Base-by-base conservation (phyloP, 495 filamentous ascomycete species). In the Bathelium albidoporum region DNA sequence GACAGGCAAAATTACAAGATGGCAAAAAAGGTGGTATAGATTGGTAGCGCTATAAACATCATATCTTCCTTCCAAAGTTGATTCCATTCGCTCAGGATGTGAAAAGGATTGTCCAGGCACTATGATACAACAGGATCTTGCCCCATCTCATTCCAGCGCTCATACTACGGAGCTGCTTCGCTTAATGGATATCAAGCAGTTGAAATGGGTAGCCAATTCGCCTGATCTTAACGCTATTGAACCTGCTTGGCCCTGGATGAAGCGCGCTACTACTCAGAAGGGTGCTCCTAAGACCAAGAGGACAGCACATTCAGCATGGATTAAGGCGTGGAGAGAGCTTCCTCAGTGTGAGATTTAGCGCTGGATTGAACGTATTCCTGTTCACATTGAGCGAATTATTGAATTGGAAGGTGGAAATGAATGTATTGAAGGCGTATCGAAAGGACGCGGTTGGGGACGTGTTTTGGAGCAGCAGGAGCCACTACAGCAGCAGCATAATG, bases 191-290 rank as follows among this genome's bases (percentile, higher is more conserved):
- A 59, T 76, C 10, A 49, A 20, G 18, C 11, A 3, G 16, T 59
- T 77, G 16, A 28, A 71, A 41, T 76, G 59, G 74, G 67, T 34
- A 41, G 34, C 49, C 1, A 77, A 77, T 65, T 76, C 69, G n/a
- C 70, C 68, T 12, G 71, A 77, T 66, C 64, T 74, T 12, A 74
- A 73, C 65, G 66, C 68, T 14, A 75, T 74, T 66, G 67, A 76
- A 62, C 71, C 66, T 45, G 53, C 61, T 9, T 76, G 66, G 72
- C 59, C 68, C n/a, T 73, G 65, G 58, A 58, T 76, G 26, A 76
- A 76, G 64, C 64, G 68, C 43, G 14, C 64, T n/a, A 76, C 66
- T 31, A 74, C 68, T 20, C 70, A 71, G 45, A 61, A 64, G 12
- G 65, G 73, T 49, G 67, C 68, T n/a, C 68, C 68, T 3, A 62